Evolutionary conservation across 140 eudicot genomes (phyloP).

Genomic region (Stevia rebaudiana): DNA sequence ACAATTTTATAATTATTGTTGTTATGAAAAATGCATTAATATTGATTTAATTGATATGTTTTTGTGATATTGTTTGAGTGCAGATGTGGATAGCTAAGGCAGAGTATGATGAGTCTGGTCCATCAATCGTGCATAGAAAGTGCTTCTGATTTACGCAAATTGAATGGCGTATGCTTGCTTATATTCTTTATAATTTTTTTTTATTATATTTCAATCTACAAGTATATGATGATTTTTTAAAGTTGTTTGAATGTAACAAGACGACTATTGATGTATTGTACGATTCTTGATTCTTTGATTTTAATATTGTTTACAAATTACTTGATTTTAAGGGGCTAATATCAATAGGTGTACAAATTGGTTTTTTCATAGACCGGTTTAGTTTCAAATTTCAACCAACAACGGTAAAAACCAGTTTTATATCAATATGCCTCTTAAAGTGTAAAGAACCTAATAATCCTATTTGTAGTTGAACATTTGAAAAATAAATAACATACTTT

Average conservation of each 20-base stretch:
- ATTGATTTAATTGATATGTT: neutral
- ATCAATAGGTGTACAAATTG: too few relatives aligned
- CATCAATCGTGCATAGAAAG: constrained; percentile 70
- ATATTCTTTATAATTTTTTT: constrained; percentile 3
- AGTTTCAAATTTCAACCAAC: too few relatives aligned
- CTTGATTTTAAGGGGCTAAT: too few relatives aligned
- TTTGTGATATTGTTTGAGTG: constrained; percentile 19
- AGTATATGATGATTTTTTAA: constrained; percentile 26
- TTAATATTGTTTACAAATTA: constrained; percentile 11
- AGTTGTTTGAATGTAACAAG: constrained; percentile 9
- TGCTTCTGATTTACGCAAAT: constrained; percentile 45
- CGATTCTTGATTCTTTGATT: constrained; percentile 26
- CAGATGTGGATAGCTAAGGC: constrained; percentile 89
- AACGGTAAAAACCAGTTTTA: too few relatives aligned
- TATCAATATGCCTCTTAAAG: too few relatives aligned
- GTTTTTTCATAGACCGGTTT: too few relatives aligned
- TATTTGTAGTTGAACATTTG: too few relatives aligned
- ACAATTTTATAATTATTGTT: neutral
- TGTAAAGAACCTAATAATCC: too few relatives aligned
- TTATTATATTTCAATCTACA: neutral
- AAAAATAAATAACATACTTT: too few relatives aligned
- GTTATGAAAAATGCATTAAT: neutral
- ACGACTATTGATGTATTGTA: constrained; percentile 23
- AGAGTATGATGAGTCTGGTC: constrained; percentile 70
- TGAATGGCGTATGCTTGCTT: constrained; percentile 17